Conservation (phyloP, 2,329 filamentous ascomycete genomes). For the Davidsoniella eucalypti region DNA sequence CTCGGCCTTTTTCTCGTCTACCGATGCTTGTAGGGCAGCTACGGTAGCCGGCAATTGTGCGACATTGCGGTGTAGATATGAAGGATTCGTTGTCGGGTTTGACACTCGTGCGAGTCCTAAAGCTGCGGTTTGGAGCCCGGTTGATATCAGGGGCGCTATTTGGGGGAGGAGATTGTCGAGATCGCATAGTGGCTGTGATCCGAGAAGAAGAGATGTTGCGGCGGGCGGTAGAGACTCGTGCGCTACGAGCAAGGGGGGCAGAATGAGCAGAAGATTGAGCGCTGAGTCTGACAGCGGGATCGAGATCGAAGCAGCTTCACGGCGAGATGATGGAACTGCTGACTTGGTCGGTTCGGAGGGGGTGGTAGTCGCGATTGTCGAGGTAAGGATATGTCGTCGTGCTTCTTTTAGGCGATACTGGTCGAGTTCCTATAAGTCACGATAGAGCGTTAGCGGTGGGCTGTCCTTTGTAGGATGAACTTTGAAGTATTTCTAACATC, state of each 20-base stretch:
- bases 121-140: slow-evolving; percentile 32
- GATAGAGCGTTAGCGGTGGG: background rate
- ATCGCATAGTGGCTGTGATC: slow-evolving; percentile 31
- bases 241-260: slow-evolving; percentile 31
- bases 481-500: slow-evolving; percentile 23
- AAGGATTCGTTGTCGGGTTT: slow-evolving; percentile 32
- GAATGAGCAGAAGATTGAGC: slow-evolving; percentile 30
- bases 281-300: slow-evolving; percentile 23
- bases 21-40: slow-evolving; percentile 21
- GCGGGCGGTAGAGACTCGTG: slow-evolving; percentile 22
- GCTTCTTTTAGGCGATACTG: slow-evolving; percentile 30
- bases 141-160: slow-evolving; percentile 31
- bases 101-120: slow-evolving; percentile 30
- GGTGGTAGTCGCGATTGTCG: slow-evolving; percentile 31
- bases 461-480: background rate
- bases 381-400: slow-evolving; percentile 33
- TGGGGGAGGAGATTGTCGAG: slow-evolving; percentile 32
- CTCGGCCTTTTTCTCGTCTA: slow-evolving; percentile 18
- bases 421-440: slow-evolving; percentile 29
- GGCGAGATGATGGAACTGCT: slow-evolving; percentile 17
- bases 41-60: slow-evolving; percentile 29
- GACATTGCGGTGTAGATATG: slow-evolving; percentile 41
- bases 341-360: slow-evolving; percentile 17
- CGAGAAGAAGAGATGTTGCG: slow-evolving; percentile 28
- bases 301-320: slow-evolving; percentile 14